A percentile compares a stretch with the other conserved stretches of the same genome.
These are phyloP conservation scores for Croton setiger DNA, from an alignment of 441 rosid species.

Conservation along the genomic window DNA sequence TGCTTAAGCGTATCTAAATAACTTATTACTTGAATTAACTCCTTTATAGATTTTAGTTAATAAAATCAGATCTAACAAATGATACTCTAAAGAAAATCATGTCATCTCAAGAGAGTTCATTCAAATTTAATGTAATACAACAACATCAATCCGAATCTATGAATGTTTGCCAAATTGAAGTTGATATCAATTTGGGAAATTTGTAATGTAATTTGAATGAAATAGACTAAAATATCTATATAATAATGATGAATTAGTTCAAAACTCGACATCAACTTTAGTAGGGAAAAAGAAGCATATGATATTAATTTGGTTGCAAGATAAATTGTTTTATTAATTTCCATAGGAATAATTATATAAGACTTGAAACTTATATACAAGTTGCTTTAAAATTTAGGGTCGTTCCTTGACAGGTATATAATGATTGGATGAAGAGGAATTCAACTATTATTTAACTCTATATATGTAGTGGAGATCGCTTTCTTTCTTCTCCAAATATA, in stretches of 20 bases:
- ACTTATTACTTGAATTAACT: too few species aligned
- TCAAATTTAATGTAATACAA: too few species aligned
- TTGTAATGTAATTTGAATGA: too few species aligned
- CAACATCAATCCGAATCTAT: too few species aligned
- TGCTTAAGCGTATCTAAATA: too few species aligned
- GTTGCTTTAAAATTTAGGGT: not conserved
- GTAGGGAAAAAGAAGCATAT: not conserved
- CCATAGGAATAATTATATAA: constrained; percentile 12
- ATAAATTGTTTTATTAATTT: not conserved
- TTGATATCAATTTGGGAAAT: too few species aligned
- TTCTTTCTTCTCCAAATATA: constrained; percentile 6
- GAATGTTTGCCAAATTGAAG: too few species aligned
- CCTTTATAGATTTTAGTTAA: too few species aligned
- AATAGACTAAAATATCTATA: not conserved
- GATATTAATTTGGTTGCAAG: not conserved
- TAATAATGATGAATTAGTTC: not conserved
- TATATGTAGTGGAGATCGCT: constrained; percentile 21
- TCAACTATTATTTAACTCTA: too few species aligned
- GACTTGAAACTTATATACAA: constrained; percentile 18
- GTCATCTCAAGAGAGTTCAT: too few species aligned
- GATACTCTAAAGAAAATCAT: too few species aligned
- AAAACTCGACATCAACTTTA: not conserved
- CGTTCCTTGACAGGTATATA: not conserved
- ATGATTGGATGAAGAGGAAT: constrained; percentile 16
- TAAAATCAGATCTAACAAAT: too few species aligned